Evolutionary conservation across 176 grass and related monocot species (phyloP), one percentile per base, ranked within the genome.

Genomic region (Otatea glauca): DNA sequence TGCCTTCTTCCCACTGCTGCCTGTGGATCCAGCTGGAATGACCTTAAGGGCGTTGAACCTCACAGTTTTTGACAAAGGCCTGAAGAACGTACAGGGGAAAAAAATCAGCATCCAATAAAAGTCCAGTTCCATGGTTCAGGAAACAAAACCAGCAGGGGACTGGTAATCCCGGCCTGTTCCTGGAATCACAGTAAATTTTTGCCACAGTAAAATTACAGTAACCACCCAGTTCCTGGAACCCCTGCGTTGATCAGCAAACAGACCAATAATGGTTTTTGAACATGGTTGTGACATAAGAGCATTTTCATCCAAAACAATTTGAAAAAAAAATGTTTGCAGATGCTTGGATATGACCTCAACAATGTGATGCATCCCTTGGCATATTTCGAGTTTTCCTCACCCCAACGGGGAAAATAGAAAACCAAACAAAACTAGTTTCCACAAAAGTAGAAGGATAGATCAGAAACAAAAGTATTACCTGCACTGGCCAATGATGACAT

Each of bases 401-500:
- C 49, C 29, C 49, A 75, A 55, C 21, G 4, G 29, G 72, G 14
- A 45, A 35, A 29, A 71, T 16, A 4, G 18, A 7, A 55, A 75
- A 75, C 20, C 5, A 43, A n/a, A 54, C 51, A 54, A 69, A 43
- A 42, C 3, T 2, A 17, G 53, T 34, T 35, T 35, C 16, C 71
- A 10, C 49, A 21, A 21, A 15, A 49, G 47, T 5, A 56, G 13
- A 80, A 80, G 12, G 29, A 68, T 38, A 41, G 0, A 47, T 8
- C 17, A 18, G 4, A 66, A 65, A 67, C 45, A 67, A 12, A 29
- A 17, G 29, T 20, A 81, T 74, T 82, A 92, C 90, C 68, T 76
- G 92, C 92, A 97, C 79, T 97, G 94, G 80, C 94, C 94, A 80
- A 97, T 97, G 85, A 97, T 94, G 81, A 92, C 94, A 69, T 97